Evolutionary conservation across 2,329 filamentous ascomycete genomes (phyloP), one percentile per base, ranked within the genome.

Genomic region (Aspergillus sojae): DNA sequence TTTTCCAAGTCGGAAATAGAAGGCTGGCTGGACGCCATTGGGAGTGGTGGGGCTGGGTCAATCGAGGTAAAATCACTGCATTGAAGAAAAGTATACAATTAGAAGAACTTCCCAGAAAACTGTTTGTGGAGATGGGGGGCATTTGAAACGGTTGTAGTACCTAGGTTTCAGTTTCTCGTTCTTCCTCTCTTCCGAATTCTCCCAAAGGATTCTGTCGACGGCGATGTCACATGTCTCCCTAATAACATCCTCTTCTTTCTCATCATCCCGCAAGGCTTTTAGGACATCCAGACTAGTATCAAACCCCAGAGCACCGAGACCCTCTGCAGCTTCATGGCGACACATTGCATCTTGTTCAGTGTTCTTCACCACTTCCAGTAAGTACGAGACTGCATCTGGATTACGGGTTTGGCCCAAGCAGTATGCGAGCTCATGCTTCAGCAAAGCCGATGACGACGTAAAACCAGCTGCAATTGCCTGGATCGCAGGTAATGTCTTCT

Each of bases 341-440:
- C 93, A 96, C 94, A 99, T 99, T 43, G 91, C 80, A 81, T 98
- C 94, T 79, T 98, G 93, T n/a, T 87, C 76, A 67, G 88, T 81
- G 78, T 98, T 87, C 68, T 91, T 86, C 62, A 98, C 83, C 16
- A 96, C 92, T 14, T 84, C 80, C 62, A 89, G 86, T 69, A 99
- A 83, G 66, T 88, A 90, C 11, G 89, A 85, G 11, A 93, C 86
- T 0, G 94, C 91, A 53, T 89, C 89, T 57, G 85, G 79, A 75
- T 97, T 93, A 62, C 89, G 89, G 1, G 92, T 94, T 81, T 99
- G 95, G 9, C 95, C 95, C 2, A 99, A 86, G 75, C 95, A 99
- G 82, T 99, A 99, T 30, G 95, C 95, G 56, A 99, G 85, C 78
- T 99, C 95, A 79, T 99, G 95, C 82, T 98, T 98, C 54, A 98